Evolutionary conservation across 805 yeast species (phyloP).

Genomic region (Millerozyma acaciae): DNA sequence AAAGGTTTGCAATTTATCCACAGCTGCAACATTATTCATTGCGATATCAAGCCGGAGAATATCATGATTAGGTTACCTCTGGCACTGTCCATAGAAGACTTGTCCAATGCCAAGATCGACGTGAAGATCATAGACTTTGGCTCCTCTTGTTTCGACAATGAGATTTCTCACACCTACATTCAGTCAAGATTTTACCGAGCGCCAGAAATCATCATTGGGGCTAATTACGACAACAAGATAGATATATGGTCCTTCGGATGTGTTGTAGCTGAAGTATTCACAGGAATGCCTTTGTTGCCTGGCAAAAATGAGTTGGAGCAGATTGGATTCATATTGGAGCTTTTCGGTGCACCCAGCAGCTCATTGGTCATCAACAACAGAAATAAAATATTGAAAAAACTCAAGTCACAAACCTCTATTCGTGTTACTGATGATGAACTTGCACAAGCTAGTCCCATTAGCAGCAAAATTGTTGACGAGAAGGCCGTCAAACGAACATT

Average conservation of each 20-base stretch:
- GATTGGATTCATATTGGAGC: constrained; percentile 37
- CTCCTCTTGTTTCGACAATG: constrained; percentile 47
- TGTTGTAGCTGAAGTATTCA: constrained; percentile 34
- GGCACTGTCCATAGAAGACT: constrained; percentile 1
- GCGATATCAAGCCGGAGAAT: constrained; percentile 86
- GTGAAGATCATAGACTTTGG: constrained; percentile 83
- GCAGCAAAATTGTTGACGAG: constrained; percentile 21
- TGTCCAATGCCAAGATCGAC: constrained; percentile 1
- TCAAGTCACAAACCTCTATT: constrained; percentile 10
- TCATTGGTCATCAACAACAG: constrained; percentile 37
- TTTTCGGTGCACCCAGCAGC: constrained; percentile 47
- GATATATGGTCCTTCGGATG: constrained; percentile 52
- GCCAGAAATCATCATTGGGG: constrained; percentile 71
- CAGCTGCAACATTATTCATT: constrained; percentile 58
- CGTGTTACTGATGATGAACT: constrained; percentile 6
- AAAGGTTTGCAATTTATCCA: constrained; percentile 61
- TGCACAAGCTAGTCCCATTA: constrained; percentile 7
- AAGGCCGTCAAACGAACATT: constrained; percentile 30
- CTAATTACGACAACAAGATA: constrained; percentile 50
- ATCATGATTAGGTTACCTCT: constrained; percentile 51
- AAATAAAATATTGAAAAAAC: constrained; percentile 25
- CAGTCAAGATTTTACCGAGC: constrained; percentile 74
- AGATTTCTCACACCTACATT: constrained; percentile 47
- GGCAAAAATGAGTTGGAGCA: constrained; percentile 49
- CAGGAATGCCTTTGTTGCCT: constrained; percentile 42